Evolutionary conservation across 208 protist genomes (phyloP).

Genomic region (Trypanosoma brucei): DNA sequence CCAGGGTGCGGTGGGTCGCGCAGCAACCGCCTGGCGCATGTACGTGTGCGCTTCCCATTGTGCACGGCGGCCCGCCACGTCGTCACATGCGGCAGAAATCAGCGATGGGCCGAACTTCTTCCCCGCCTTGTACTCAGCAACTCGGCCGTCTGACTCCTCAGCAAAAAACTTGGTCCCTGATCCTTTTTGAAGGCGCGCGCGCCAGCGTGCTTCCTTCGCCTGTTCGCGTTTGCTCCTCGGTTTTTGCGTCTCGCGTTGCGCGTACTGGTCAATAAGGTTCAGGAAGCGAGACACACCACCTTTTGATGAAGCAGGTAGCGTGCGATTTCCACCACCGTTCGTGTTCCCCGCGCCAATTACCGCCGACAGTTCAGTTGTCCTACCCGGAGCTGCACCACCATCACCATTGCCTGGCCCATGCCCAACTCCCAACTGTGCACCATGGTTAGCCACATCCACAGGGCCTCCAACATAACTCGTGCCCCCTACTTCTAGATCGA

Average conservation of each 20-base stretch:
- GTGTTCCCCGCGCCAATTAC: conserved; percentile 1
- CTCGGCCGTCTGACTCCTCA: conserved; percentile 55
- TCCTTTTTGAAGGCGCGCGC: conserved; percentile 11
- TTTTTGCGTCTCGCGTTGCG: conserved; percentile 10
- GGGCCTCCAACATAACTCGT: too few relatives aligned
- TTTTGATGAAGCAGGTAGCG: too few relatives aligned
- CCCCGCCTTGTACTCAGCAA: conserved; percentile 55
- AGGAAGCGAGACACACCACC: conserved; percentile 60
- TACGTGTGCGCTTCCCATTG: conserved; percentile 65
- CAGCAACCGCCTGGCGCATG: conserved; percentile 31
- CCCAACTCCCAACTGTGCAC: neutral
- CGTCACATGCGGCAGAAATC: conserved; percentile 11
- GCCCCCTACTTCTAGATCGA: too few relatives aligned
- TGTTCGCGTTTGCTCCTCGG: conserved; percentile 15
- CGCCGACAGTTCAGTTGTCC: neutral
- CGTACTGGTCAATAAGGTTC: conserved; percentile 40
- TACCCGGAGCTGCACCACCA: neutral
- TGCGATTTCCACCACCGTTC: neutral
- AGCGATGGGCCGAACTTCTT: conserved; percentile 55
- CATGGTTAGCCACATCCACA: too few relatives aligned
- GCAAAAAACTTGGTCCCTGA: conserved; percentile 40
- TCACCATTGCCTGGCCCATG: neutral
- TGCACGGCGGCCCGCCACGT: conserved; percentile 33
- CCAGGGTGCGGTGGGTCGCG: conserved; percentile 66
- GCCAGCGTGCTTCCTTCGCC: conserved; percentile 28